Evolutionary conservation across 805 yeast species (phyloP), one percentile per base, ranked within the genome.

Genomic region (Diddensiella transvaalensis): DNA sequence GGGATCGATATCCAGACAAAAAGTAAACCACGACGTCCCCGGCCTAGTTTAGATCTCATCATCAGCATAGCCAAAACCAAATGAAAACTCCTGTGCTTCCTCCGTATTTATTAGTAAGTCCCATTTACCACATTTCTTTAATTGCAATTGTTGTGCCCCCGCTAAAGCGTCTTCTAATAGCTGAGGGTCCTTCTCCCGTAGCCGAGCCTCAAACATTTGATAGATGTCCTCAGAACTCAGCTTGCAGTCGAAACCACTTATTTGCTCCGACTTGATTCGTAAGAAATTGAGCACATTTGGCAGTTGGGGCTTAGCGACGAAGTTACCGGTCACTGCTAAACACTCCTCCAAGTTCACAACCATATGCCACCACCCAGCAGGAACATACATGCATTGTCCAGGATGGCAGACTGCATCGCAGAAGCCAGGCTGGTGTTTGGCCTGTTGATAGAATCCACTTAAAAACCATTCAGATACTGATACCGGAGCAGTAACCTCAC

Each of bases 341-440:
- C 62, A 51, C 22, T 61, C 64, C 49, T 83, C 85, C 10, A 89
- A 60, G 58, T 89, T 89, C n/a, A 89, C 86, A 24, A 90, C 97
- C 41, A 82, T 72, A 70, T 89, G 97, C 97, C 97, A 89, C 97
- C 97, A 89, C 0, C 95, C 95, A n/a, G 89, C 76, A 2, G 97
- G 97, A 4, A 89, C 97, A 62, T 85, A 80, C 74, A 88, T 77
- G 51, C 88, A 83, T 62, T 90, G 95, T 3, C 90, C 91, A 0
- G 88, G 84, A 54, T 79, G 80, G 0, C 95, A 85, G 11, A 89
- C 71, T 0, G 87, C 93, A 18, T 89, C 79, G 18, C 73, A 60
- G 56, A 87, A 83, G 19, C 75, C 73, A 37, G 63, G 26, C 24
- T 33, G 22, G 41, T 52, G 56, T 47, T 76, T 74, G 13, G 79